Base-by-base conservation (phyloP, 768 basidiomycete genomes). In the Crassisporium funariophilum region DNA sequence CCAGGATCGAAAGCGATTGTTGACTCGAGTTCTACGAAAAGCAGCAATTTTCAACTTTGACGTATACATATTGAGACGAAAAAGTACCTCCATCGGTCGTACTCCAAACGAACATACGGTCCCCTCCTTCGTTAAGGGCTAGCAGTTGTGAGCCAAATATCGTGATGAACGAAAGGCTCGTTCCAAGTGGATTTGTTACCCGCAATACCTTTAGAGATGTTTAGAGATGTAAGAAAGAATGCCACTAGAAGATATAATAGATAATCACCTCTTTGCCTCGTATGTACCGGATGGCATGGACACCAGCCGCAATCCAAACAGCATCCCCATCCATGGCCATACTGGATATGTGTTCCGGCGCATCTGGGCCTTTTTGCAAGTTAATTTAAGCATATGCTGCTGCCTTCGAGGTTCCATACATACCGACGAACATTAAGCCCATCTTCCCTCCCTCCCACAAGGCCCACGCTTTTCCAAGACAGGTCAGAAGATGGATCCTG, bases 401-500 rank as follows among this genome's bases (percentile, higher is more conserved):
- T n/a, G 10, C 13, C 11, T 23, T n/a, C 13, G 31, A 43, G 44
- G 31, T 23, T 47, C 62, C 48, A 52, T 59, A 79, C 91, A 71
- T 67, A 91, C 95, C 92, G 50, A 95, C 93, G 63, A 99, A 98
- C 27, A 98, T 75, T 46, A 98, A 69, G 23, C 76, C 77, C 91
- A 98, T 94, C 68, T 87, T 93, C 20, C 84, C 89, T 16, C 92
- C 95, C 57, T 97, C 93, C 95, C 95, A 98, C 60, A 97, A 72
- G 13, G 93, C 90, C 95, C 95, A 98, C 54, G 89, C 82, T 47
- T 74, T 81, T 5, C 95, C 95, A 6, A 98, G 68, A 58, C 90
- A 94, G 9, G 92, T 95, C 24, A 97, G 67, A 34, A 98, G 71
- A 52, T 92, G 87, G 47, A 95, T 75, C 37, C 82, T 79, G 1